These are phyloP conservation scores for Geotrichum reessii DNA, from an alignment of 1,139 yeast genomes.

Conservation along the genomic window DNA sequence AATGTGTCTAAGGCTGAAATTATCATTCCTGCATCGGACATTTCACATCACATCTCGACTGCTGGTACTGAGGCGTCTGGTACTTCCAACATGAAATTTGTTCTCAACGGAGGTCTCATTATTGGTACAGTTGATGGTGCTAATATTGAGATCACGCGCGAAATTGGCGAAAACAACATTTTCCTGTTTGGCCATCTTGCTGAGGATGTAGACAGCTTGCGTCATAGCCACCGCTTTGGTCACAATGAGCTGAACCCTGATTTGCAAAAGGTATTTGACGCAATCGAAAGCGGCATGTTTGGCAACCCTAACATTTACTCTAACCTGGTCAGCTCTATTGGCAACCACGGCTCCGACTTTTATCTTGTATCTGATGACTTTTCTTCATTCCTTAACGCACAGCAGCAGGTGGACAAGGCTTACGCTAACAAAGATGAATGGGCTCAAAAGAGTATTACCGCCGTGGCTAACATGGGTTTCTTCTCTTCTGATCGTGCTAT, in stretches of 20 bases:
- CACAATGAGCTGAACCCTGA: conserved; percentile 46
- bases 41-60: conserved; percentile 93
- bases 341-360: conserved; percentile 59
- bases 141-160: conserved; percentile 89
- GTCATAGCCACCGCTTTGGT: conserved; percentile 65
- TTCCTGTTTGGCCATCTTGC: conserved; percentile 87
- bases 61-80: conserved; percentile 98
- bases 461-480: conserved; percentile 93
- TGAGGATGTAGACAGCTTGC: conserved; percentile 79
- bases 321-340: conserved; percentile 61
- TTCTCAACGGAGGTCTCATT: conserved; percentile 86
- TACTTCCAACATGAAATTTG: conserved; percentile 94
- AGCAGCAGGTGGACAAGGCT: conserved; percentile 65
- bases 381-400: conserved; percentile 79
- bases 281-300: conserved; percentile 63
- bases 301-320: conserved; percentile 67
- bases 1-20: conserved; percentile 92
- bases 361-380: conserved; percentile 87
- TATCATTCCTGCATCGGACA: conserved; percentile 82
- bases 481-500: conserved; percentile 88
- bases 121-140: conserved; percentile 98
- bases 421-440: conserved; percentile 63
- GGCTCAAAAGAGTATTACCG: conserved; percentile 67
- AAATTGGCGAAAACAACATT: conserved; percentile 87
- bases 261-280: conserved; percentile 57